Percentiles rank a stretch among this genome's conserved stretches.
Evolutionary conservation across 2,329 filamentous ascomycete genomes (phyloP).

Genomic region (Xylaria sp.): DNA sequence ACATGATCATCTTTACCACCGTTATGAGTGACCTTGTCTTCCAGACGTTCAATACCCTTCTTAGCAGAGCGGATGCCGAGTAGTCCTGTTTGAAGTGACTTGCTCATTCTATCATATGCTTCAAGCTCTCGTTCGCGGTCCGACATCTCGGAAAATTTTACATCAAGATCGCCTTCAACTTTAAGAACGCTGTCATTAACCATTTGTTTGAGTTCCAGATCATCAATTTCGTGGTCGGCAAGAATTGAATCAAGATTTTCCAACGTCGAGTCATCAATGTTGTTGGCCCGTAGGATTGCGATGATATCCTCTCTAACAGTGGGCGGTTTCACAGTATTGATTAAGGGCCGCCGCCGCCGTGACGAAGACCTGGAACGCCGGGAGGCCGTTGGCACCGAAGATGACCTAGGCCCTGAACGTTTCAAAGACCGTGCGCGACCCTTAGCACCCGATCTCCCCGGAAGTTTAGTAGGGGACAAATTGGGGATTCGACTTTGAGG

Average conservation of each 20-base stretch:
- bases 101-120: constrained; percentile 62
- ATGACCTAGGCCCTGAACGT: constrained; percentile 40
- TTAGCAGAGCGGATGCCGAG: constrained; percentile 63
- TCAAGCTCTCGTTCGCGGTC: constrained; percentile 57
- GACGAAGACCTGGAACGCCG: constrained; percentile 54
- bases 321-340: constrained; percentile 65
- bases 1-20: constrained; percentile 47
- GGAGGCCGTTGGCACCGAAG: constrained; percentile 45
- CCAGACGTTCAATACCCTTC: constrained; percentile 68
- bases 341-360: constrained; percentile 58
- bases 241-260: constrained; percentile 67
- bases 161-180: constrained; percentile 45
- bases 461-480: constrained; percentile 29
- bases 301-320: constrained; percentile 67
- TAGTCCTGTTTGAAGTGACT: constrained; percentile 62
- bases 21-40: constrained; percentile 60
- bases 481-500: constrained; percentile 33
- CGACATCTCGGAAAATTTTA: constrained; percentile 41
- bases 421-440: constrained; percentile 25
- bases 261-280: constrained; percentile 70
- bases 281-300: constrained; percentile 63
- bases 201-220: constrained; percentile 46
- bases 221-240: constrained; percentile 51
- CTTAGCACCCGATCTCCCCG: constrained; percentile 21
- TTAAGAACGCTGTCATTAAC: constrained; percentile 45